phyloP scores from a whole-genome alignment of 2,329 filamentous ascomycete species.

The Monilinia fructigena region DNA sequence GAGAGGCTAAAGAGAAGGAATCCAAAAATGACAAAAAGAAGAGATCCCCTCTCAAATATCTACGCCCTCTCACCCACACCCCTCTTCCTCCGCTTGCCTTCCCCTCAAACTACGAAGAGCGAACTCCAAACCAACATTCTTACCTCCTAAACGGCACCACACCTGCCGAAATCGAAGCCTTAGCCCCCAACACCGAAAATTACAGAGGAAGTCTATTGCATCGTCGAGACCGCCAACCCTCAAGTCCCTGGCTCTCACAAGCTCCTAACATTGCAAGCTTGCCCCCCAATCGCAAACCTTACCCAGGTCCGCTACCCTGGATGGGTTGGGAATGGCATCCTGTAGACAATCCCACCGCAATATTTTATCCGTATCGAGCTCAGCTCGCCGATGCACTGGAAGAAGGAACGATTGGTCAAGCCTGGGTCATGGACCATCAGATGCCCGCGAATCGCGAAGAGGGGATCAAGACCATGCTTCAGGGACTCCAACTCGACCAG shows the following conservation, averaged over 20 bases:
- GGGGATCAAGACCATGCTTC: background rate
- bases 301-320: background rate
- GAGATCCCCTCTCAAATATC: background rate
- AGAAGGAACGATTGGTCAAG: background rate
- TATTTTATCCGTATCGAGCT: background rate
- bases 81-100: background rate
- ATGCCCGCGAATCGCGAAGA: background rate
- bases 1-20: background rate
- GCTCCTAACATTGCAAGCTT: background rate
- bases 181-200: background rate
- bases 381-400: background rate
- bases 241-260: background rate
- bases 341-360: too few relatives aligned
- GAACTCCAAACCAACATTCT: background rate
- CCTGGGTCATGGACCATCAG: background rate
- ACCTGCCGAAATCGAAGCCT: background rate
- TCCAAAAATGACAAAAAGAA: background rate
- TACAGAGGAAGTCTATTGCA: background rate
- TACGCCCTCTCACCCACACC: background rate
- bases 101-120: background rate
- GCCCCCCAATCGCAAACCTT: fast-evolving
- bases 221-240: background rate
- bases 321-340: fast-evolving
- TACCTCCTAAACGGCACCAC: background rate
- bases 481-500: background rate